phyloP scores from a whole-genome alignment of 2,329 filamentous ascomycete genomes.

The Hypoxylon sp. region DNA sequence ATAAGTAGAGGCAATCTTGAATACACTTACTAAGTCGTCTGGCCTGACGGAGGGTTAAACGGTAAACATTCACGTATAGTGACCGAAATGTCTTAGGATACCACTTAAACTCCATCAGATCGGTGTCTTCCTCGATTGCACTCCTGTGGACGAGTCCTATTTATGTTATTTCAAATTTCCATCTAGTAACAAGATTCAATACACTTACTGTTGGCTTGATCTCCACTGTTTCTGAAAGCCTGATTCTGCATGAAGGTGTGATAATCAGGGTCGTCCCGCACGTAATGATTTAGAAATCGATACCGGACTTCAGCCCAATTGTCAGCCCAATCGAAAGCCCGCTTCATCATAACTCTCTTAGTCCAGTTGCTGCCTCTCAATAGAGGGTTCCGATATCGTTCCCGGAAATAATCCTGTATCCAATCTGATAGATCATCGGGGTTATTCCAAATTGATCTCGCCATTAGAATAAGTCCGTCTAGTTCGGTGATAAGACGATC shows the following conservation, averaged over 20 bases:
- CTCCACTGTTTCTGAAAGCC: neutral
- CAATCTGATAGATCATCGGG: constrained; percentile 13
- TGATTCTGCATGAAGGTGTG: neutral
- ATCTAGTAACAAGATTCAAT: neutral
- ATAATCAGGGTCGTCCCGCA: constrained; percentile 32
- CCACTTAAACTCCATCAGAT: constrained; percentile 10
- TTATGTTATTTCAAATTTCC: neutral
- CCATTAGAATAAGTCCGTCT: constrained; percentile 16
- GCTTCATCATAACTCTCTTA: constrained; percentile 1
- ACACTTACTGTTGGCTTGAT: constrained; percentile 18
- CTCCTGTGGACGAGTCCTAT: constrained; percentile 14
- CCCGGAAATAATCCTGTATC: constrained; percentile 2
- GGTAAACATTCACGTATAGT: constrained; percentile 15
- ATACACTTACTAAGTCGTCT: constrained; percentile 28
- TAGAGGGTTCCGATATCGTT: neutral
- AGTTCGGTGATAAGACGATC: constrained; percentile 13
- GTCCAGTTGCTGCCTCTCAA: neutral
- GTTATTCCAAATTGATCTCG: constrained; percentile 1
- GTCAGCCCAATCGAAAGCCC: constrained; percentile 11
- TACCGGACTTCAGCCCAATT: constrained; percentile 32
- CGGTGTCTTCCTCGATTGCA: constrained; percentile 16
- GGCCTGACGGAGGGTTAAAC: constrained; percentile 8
- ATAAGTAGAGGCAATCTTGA: neutral
- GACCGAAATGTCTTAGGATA: neutral
- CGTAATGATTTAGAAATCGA: constrained; percentile 25